Evolutionary conservation across 192 early-diverging fungal genomes (phyloP), one percentile per base, ranked within the genome.

Genomic region (Lunasporangiospora selenospora): DNA sequence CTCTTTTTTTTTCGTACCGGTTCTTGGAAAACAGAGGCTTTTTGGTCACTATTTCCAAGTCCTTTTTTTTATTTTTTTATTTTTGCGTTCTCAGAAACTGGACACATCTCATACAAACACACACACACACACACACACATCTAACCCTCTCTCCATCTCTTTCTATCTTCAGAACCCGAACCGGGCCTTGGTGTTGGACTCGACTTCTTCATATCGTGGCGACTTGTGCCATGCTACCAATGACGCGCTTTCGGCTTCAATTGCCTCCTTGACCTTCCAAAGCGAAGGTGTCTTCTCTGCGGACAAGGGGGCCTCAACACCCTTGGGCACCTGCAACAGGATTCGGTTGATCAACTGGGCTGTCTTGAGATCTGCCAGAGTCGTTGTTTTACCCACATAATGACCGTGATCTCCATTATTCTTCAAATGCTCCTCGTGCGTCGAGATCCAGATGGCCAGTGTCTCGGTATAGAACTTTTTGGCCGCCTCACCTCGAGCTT

Each of bases 391-490:
- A 29, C 84, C 78, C 53, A 86, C 75, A 58, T 82, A 84, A 21
- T 86, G 83, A 4, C 83, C 79, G 33, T 61, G 82, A 29, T 77
- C 58, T 2, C 85, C 85, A 47, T 84, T 87, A 42, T 81, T 64
- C 32, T 42, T 57, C 47, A 82, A 34, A 13, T 67, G 44, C 13
- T 62, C 70, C 33, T 77, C 79, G 37, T 79, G 84, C 21, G 67
- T 65, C 2, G 31, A 34, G 49, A 83, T 51, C 1, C 73, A 40
- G 30, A 58, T 50, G 7, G 45, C 26, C 16, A 58, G 38, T 1
- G 43, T 31, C 38, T 54, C 51, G 18, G 16, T 19, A 32, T 45
- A 64, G 32, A 58, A 51, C 27, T 31, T 58, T 13, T 44, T 63
- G 8, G 50, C 40, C 6, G 29, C 50, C 9, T 47, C 61, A 13